These are phyloP conservation scores for Penicillium sp. DNA, from an alignment of 2,329 filamentous ascomycete species.

Conservation along the genomic window DNA sequence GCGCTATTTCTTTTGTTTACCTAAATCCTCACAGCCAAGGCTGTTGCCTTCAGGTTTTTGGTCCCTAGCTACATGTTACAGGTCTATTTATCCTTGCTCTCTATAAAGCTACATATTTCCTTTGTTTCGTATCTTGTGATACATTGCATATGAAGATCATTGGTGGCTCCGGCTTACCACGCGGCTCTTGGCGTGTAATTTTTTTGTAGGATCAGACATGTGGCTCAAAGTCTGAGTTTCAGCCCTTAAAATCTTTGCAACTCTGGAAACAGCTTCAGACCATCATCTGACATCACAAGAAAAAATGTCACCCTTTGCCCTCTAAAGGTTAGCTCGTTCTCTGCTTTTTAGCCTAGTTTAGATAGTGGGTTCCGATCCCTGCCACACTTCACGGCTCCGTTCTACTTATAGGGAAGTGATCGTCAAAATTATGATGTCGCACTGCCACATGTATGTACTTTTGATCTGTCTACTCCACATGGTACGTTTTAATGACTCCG, in stretches of 20 bases:
- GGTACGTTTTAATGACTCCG: background rate
- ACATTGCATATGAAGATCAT: background rate
- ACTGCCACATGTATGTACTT: background rate
- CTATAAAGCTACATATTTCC: background rate
- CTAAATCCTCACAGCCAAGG: background rate
- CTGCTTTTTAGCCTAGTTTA: background rate
- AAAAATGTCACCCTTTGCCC: background rate
- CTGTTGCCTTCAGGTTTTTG: background rate
- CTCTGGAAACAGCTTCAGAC: background rate
- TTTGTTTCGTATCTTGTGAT: background rate
- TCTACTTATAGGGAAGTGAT: background rate
- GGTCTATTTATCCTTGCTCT: background rate
- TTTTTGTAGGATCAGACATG: background rate
- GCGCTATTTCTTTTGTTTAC: background rate
- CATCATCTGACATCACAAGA: background rate
- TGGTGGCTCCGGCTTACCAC: background rate
- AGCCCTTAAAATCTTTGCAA: background rate
- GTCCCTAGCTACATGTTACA: background rate
- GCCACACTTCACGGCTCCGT: background rate
- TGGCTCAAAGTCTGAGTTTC: background rate
- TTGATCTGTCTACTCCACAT: background rate
- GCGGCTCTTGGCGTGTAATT: background rate
- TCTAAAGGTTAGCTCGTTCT: background rate
- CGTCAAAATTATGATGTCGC: background rate
- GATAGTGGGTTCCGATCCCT: background rate